Conservation (phyloP, 2,329 filamentous ascomycete genomes). For the Nigrospora sphaerica region DNA sequence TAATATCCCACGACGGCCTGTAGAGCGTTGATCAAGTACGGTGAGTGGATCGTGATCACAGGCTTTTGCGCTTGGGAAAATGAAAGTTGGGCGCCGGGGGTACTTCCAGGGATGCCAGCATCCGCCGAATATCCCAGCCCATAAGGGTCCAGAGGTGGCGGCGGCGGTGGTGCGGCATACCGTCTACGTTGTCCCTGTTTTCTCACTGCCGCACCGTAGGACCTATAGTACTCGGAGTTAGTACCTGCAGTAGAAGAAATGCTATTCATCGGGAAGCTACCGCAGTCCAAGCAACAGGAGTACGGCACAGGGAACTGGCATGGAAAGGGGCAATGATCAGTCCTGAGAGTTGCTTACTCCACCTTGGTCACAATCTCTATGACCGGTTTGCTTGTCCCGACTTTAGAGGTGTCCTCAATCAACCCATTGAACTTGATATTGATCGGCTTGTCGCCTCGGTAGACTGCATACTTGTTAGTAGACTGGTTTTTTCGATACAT, state of each 20-base stretch:
- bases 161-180: conserved; percentile 1
- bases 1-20: conserved; percentile 41
- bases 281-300: neutral
- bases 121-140: conserved; percentile 18
- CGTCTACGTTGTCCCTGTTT: neutral
- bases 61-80: conserved; percentile 22
- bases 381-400: conserved; percentile 22
- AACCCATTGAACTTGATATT: conserved; percentile 22
- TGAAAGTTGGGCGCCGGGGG: conserved; percentile 14
- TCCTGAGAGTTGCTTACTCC: neutral
- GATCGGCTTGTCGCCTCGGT: conserved; percentile 30
- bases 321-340: too few relatives aligned
- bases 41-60: conserved; percentile 36
- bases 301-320: too few relatives aligned
- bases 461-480: conserved; percentile 18
- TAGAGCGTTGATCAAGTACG: conserved; percentile 38
- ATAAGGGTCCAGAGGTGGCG: conserved; percentile 8
- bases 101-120: conserved; percentile 9
- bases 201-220: neutral
- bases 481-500: neutral
- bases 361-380: conserved; percentile 37
- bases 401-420: conserved; percentile 9
- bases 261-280: conserved; percentile 7
- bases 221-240: neutral
- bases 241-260: conserved; percentile 1